Evolutionary conservation across 163 green algal species (phyloP), one percentile per base, ranked within the genome.

Genomic region (Scenedesmus sp.): DNA sequence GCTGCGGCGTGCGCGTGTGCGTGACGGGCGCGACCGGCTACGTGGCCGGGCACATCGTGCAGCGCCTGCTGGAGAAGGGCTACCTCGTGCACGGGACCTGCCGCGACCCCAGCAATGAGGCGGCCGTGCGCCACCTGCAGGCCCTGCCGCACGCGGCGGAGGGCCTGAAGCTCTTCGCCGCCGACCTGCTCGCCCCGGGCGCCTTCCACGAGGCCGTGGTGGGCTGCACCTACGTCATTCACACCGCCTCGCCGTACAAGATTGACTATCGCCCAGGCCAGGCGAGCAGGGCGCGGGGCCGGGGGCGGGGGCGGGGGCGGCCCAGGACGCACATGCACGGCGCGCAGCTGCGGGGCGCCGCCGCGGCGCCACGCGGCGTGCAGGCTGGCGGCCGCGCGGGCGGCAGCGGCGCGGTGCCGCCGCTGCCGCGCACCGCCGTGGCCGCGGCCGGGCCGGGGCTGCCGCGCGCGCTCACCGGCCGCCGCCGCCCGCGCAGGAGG

Each of bases 21-120:
- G 84, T 90, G 1, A 89, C 86, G 13, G 86, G 86, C 0, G 84
- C 70, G 7, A 86, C 84, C 0, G 84, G 86, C 15, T 90, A 84
- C 36, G 73, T 90, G n/a, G 86, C 75, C 3, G 77, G 80, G 10
- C 53, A 69, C 26, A 77, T 89, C n/a, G 80, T 90, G 4, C 39
- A 67, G 33, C 76, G 79, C 15, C 74, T 90, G 42, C 63, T 90
- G 31, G 47, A 77, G 28, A 65, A 51, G 2, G 84, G 84, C 5
- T 84, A 89, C 69, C 84, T 63, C 3, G 84, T 90, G 42, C 80
- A 87, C 28, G 85, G 36, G 18, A 90, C 85, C 53, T 77, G 65
- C 34, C 45, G 80, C 56, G 60, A 85, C 50, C 81, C 83, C 4
- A 10, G 18, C 63, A 80, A 78, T 2, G 10, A 22, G 6, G 70